Evolutionary conservation across 805 yeast genomes (phyloP).

Genomic region (Ogataea nakhonphanomensis): DNA sequence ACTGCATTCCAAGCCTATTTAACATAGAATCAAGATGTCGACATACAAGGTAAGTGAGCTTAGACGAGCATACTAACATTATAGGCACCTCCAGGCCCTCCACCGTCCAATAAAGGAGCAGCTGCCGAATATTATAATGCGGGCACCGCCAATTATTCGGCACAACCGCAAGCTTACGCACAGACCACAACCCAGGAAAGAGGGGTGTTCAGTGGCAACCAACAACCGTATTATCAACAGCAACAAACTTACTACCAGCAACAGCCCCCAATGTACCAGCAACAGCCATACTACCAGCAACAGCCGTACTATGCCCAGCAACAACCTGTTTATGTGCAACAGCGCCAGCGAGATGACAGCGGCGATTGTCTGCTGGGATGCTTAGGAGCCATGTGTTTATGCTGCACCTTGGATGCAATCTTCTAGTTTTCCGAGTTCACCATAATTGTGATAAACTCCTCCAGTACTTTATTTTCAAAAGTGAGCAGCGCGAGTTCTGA

Average conservation of each 20-base stretch:
- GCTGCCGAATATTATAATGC: conserved; percentile 16
- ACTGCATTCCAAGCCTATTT: not conserved
- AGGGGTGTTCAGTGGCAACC: conserved; percentile 11
- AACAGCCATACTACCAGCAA: conserved; percentile 29
- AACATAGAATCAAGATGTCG: conserved; percentile 1
- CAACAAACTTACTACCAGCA: conserved; percentile 2
- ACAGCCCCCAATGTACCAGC: conserved; percentile 4
- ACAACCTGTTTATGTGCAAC: conserved; percentile 26
- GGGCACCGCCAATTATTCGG: conserved; percentile 5
- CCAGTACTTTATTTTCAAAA: conserved; percentile 17
- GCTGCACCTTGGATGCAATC: conserved; percentile 52
- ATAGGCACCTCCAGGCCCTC: conserved; percentile 11
- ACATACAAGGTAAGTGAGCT: conserved; percentile 11
- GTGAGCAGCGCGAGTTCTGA: conserved; percentile 18
- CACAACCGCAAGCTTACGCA: conserved; percentile 8
- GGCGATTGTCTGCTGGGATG: conserved; percentile 49
- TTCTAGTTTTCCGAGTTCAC: conserved; percentile 31
- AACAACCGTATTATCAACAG: conserved; percentile 7
- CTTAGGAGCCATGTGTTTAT: conserved; percentile 52
- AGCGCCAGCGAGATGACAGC: conserved; percentile 36
- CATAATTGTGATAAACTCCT: conserved; percentile 14
- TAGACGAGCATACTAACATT: not conserved
- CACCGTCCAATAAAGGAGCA: conserved; percentile 10
- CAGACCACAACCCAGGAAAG: conserved; percentile 14
- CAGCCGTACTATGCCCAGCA: conserved; percentile 20